Evolutionary conservation across 2,329 filamentous ascomycete species (phyloP).

Genomic region (Chaetomium sp.): DNA sequence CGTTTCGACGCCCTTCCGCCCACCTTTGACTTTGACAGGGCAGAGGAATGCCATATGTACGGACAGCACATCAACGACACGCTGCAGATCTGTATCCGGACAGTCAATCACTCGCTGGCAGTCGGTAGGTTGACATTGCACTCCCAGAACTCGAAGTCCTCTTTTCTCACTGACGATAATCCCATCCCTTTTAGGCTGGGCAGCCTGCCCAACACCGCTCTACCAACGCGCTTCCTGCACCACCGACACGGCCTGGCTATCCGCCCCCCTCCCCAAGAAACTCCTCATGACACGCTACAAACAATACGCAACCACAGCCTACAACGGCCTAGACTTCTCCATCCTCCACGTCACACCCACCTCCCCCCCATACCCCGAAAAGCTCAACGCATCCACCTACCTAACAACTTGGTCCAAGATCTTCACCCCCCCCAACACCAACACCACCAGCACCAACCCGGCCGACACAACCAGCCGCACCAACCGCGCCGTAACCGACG

Average conservation of each 20-base stretch:
- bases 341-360: slow-evolving; percentile 13
- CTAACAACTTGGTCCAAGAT: neutral
- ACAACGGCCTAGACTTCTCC: slow-evolving; percentile 12
- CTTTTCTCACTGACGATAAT: neutral
- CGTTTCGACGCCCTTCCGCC: neutral
- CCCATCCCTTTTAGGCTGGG: slow-evolving; percentile 8
- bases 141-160: neutral
- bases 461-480: neutral
- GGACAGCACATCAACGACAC: slow-evolving; percentile 14
- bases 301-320: slow-evolving; percentile 15
- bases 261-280: neutral
- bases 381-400: slow-evolving; percentile 10
- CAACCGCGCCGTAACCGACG: neutral
- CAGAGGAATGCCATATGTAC: slow-evolving; percentile 7
- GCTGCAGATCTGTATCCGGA: slow-evolving; percentile 14
- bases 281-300: slow-evolving; percentile 18
- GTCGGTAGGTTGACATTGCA: slow-evolving; percentile 2
- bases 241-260: slow-evolving; percentile 8
- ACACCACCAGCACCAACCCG: neutral
- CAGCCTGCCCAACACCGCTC: slow-evolving; percentile 10
- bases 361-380: neutral
- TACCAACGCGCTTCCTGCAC: neutral
- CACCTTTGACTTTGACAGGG: slow-evolving; percentile 14
- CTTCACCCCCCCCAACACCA: neutral
- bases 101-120: slow-evolving; percentile 7